A percentile compares a stretch with the other conserved stretches of the same genome.
Conservation (phyloP, 2,329 filamentous ascomycete species). For the Hirsutella minnesotensis region DNA sequence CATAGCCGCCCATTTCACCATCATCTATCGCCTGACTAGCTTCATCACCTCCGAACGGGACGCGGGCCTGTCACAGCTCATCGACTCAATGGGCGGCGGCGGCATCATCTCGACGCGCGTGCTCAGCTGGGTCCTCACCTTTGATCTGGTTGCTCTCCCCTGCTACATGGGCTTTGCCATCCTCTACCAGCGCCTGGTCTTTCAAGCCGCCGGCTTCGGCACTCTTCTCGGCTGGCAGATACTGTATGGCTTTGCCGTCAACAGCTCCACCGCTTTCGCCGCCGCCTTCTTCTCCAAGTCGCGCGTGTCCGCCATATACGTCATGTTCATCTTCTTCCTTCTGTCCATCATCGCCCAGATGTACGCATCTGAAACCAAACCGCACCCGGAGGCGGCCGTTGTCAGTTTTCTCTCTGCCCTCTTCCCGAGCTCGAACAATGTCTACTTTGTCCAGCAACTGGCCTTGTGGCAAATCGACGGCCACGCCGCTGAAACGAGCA, state of each 20-base stretch:
- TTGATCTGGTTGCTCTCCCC: slow-evolving; percentile 18
- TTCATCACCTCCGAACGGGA: slow-evolving; percentile 18
- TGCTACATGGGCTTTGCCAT: slow-evolving; percentile 26
- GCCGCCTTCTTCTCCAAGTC: slow-evolving; percentile 24
- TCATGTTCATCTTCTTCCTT: slow-evolving; percentile 15
- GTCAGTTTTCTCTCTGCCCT: slow-evolving; percentile 8
- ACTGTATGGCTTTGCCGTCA: slow-evolving; percentile 39
- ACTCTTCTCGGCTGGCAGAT: slow-evolving; percentile 31
- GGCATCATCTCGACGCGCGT: slow-evolving; percentile 11
- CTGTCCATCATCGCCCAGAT: slow-evolving; percentile 12
- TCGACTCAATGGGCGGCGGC: slow-evolving; percentile 30
- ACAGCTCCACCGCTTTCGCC: slow-evolving; percentile 50
- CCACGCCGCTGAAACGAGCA: slow-evolving; percentile 1
- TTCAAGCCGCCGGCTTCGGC: slow-evolving; percentile 15
- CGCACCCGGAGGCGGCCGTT: background rate
- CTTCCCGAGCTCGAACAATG: slow-evolving; percentile 13
- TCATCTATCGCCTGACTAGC: slow-evolving; percentile 9
- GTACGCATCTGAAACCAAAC: slow-evolving; percentile 7
- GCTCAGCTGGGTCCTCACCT: slow-evolving; percentile 13
- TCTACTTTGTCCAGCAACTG: slow-evolving; percentile 13
- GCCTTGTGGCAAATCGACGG: slow-evolving; percentile 9
- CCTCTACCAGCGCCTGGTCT: slow-evolving; percentile 19
- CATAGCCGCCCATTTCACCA: slow-evolving; percentile 10
- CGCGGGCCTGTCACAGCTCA: slow-evolving; percentile 17
- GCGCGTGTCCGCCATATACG: slow-evolving; percentile 17